Conservation (phyloP, 2,329 filamentous ascomycete species). For the Xylariaceae sp. region DNA sequence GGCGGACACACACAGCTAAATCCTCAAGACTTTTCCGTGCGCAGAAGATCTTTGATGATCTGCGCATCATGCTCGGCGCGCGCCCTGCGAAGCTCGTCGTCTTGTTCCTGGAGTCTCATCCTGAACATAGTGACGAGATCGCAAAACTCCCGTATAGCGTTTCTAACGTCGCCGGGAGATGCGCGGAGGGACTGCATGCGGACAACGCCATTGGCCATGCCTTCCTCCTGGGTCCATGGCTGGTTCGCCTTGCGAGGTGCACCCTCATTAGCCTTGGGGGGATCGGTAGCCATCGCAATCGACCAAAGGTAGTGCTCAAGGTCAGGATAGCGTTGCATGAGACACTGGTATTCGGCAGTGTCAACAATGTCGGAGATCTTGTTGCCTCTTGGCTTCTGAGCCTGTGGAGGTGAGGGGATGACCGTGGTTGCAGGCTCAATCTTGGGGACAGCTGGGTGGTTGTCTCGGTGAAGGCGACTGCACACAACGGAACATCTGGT, state of each 20-base stretch:
- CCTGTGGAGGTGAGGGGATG: neutral
- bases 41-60: slow-evolving; percentile 16
- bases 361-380: slow-evolving; percentile 25
- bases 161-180: slow-evolving; percentile 49
- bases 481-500: slow-evolving; percentile 55
- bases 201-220: slow-evolving; percentile 50
- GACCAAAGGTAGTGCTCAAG: slow-evolving; percentile 26
- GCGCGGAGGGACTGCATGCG: slow-evolving; percentile 47
- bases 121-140: slow-evolving; percentile 49
- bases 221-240: slow-evolving; percentile 54
- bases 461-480: slow-evolving; percentile 47
- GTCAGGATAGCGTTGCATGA: slow-evolving; percentile 29
- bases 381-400: neutral
- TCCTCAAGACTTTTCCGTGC: slow-evolving; percentile 15
- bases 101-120: slow-evolving; percentile 29
- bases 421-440: slow-evolving; percentile 5
- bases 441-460: slow-evolving; percentile 39
- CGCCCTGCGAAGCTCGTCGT: slow-evolving; percentile 40
- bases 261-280: slow-evolving; percentile 18
- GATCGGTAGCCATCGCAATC: slow-evolving; percentile 32
- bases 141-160: slow-evolving; percentile 56
- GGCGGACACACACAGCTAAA: neutral
- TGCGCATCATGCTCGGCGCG: slow-evolving; percentile 44
- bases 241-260: slow-evolving; percentile 27
- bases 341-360: slow-evolving; percentile 28